These are phyloP conservation scores for Colletotrichum higginsianum DNA, from an alignment of 2,329 filamentous ascomycete species.

Conservation along the genomic window DNA sequence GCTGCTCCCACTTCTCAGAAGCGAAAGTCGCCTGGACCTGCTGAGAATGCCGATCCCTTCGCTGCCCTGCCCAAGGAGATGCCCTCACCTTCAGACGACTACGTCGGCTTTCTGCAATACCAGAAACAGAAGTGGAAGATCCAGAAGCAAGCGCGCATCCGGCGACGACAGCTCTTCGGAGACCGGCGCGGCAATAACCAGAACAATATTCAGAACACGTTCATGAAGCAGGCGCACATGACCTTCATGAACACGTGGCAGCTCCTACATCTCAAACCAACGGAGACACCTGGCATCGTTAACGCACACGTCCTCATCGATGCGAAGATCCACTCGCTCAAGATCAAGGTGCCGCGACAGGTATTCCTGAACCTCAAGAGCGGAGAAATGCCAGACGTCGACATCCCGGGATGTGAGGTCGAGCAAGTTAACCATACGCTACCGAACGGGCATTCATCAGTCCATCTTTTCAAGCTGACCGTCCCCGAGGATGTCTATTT, in stretches of 20 bases:
- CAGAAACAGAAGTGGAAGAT: slow-evolving; percentile 99
- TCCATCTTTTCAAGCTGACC: slow-evolving; percentile 93
- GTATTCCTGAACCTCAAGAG: slow-evolving; percentile 94
- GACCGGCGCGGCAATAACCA: slow-evolving; percentile 80
- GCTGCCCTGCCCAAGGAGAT: slow-evolving; percentile 85
- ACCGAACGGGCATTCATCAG: slow-evolving; percentile 94
- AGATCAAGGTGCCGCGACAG: slow-evolving; percentile 89
- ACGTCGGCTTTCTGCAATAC: slow-evolving; percentile 88
- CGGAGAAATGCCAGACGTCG: slow-evolving; percentile 89
- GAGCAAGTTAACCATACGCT: slow-evolving; percentile 95
- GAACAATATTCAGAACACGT: slow-evolving; percentile 76
- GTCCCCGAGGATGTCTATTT: slow-evolving; percentile 92
- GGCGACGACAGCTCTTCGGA: slow-evolving; percentile 92
- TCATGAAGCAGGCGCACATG: slow-evolving; percentile 92
- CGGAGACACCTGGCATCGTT: slow-evolving; percentile 88
- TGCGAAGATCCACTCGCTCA: slow-evolving; percentile 89
- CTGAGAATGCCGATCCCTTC: slow-evolving; percentile 81
- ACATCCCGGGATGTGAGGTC: slow-evolving; percentile 86
- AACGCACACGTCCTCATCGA: slow-evolving; percentile 93
- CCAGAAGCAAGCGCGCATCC: slow-evolving; percentile 89
- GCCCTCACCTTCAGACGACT: slow-evolving; percentile 89
- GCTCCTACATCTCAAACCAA: slow-evolving; percentile 86
- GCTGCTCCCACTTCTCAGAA: slow-evolving; percentile 69
- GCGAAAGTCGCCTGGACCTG: slow-evolving; percentile 80
- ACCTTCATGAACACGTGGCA: slow-evolving; percentile 97